A percentile compares a stretch with the other conserved stretches of the same genome.
phyloP scores from a whole-genome alignment of 2,329 filamentous ascomycete species.

The Xylariaceae sp. region DNA sequence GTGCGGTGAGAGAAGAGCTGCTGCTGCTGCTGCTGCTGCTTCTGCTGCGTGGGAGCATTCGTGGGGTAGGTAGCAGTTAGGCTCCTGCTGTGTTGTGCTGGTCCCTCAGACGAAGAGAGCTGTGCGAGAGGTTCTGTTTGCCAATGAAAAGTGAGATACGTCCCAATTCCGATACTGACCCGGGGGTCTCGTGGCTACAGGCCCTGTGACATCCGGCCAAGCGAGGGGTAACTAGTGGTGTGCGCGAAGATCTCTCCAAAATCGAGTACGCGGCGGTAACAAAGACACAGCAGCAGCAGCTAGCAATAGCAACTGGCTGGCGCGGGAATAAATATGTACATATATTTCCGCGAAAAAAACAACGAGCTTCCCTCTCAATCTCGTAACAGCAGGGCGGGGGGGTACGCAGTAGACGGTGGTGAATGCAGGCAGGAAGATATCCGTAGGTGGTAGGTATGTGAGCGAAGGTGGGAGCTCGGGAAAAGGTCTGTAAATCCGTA shows the following conservation, averaged over 20 bases:
- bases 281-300: conserved; percentile 20
- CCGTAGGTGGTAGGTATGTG: neutral
- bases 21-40: too few relatives aligned
- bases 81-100: conserved; percentile 24
- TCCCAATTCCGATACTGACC: conserved; percentile 27
- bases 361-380: conserved; percentile 1
- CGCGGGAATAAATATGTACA: conserved; percentile 17
- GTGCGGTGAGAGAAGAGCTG: conserved; percentile 7
- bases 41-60: conserved; percentile 22
- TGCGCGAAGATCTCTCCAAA: conserved; percentile 13
- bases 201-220: conserved; percentile 25
- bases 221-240: conserved; percentile 16
- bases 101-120: conserved; percentile 18
- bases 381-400: conserved; percentile 8
- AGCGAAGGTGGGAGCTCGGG: conserved; percentile 13
- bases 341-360: conserved; percentile 9
- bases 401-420: neutral
- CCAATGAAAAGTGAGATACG: conserved; percentile 27
- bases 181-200: conserved; percentile 26
- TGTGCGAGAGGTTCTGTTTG: conserved; percentile 15
- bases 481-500: conserved; percentile 25
- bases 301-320: conserved; percentile 16
- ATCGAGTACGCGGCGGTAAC: conserved; percentile 15
- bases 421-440: conserved; percentile 19
- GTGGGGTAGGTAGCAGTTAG: conserved; percentile 31